Evolutionary conservation across 2,329 filamentous ascomycete genomes (phyloP), one percentile per base, ranked within the genome.

Genomic region (Hypoxylon sp.): DNA sequence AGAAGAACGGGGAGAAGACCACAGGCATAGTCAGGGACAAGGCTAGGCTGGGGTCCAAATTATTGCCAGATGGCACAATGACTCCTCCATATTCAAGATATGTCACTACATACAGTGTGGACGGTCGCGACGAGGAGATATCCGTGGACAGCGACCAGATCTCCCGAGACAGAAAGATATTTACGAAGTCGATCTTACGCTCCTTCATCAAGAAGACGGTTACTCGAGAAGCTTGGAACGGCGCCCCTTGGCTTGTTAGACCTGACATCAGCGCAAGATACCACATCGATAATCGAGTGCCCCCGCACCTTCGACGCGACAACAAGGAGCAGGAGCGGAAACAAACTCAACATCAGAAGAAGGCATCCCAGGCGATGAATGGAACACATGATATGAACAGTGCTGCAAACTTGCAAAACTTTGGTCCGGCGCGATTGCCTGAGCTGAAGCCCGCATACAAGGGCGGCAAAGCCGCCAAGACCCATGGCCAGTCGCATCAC

Each of bases 241-340:
- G 94, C n/a, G 95, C 95, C 0, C 94, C 95, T 0, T 99, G 95
- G 95, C 81, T 97, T 57, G 94, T 98, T 17, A 97, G 96, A 79
- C 86, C 91, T 34, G 89, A 93, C 56, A 89, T 97, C 62, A 95
- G 95, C 0, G 87, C 88, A 47, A 85, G 89, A 66, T 97, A 95
- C 77, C 89, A 92, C 65, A 95, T 99, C 66, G 90, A 93, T 64
- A 93, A 89, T n/a, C 88, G 92, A 55, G 88, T 98, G 11, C 95
- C 95, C 6, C 85, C 89, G 53, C 90, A 96, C 73, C 82, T 97
- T 15, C 89, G 90, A 55, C 90, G 96, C 75, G 93, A 94, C 68
- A 91, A 87, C 67, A 94, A 92, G 76, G 81, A 91, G 11, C 86
- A 89, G 32, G 91, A 94, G 76, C 87, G 91, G 69, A 94, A 93